A percentile compares a stretch with the other conserved stretches of the same genome.
These are phyloP conservation scores for Boletus reticuloceps DNA, from an alignment of 768 basidiomycete species.

Conservation along the genomic window DNA sequence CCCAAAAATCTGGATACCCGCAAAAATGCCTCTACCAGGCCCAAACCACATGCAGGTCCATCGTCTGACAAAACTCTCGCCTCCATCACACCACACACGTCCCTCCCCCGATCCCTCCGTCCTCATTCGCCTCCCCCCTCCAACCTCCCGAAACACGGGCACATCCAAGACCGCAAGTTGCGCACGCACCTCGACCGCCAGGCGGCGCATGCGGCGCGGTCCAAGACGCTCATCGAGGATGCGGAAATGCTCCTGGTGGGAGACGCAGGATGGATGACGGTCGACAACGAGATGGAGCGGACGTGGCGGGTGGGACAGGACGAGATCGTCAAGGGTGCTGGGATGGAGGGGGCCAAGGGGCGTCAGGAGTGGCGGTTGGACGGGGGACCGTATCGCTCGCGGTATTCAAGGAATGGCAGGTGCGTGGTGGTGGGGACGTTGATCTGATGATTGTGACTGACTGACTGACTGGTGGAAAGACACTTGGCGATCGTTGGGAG, in stretches of 20 bases:
- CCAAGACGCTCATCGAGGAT: conserved; percentile 62
- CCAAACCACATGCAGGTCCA: conserved; percentile 2
- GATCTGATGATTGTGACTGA: background rate
- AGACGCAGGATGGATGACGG: conserved; percentile 70
- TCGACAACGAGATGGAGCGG: conserved; percentile 76
- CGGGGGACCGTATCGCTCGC: conserved; percentile 78
- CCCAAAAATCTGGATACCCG: conserved; percentile 24
- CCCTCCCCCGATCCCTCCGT: conserved; percentile 68
- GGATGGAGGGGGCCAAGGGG: conserved; percentile 74
- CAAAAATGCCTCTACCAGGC: conserved; percentile 14
- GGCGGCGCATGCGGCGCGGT: conserved; percentile 58
- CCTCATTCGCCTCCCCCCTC: conserved; percentile 45
- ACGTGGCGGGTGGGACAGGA: conserved; percentile 88
- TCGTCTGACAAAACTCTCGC: conserved; percentile 50
- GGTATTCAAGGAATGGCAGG: conserved; percentile 93
- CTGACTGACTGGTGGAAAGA: conserved; percentile 34
- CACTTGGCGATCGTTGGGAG: conserved; percentile 84
- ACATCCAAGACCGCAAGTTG: conserved; percentile 75
- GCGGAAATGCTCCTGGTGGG: conserved; percentile 68
- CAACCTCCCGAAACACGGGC: conserved; percentile 47
- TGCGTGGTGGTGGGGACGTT: conserved; percentile 34
- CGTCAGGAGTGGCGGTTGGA: conserved; percentile 79
- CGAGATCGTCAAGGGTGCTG: conserved; percentile 65
- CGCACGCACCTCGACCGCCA: conserved; percentile 65
- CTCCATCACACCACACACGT: conserved; percentile 57